Evolutionary conservation across 305 asterid genomes (phyloP).

Genomic region (Solanum hybrid): DNA sequence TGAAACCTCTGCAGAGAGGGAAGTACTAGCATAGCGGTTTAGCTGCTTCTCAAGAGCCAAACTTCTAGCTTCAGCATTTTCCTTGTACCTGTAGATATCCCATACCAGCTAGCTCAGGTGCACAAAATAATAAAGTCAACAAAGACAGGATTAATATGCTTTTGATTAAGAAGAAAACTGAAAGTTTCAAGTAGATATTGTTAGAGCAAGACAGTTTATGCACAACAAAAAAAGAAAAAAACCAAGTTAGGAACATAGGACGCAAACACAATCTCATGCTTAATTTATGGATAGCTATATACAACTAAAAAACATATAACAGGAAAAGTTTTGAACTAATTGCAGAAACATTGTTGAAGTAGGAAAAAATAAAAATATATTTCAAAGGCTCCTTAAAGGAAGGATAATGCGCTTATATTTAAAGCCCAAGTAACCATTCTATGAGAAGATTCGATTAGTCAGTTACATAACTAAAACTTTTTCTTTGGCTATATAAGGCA

Average conservation of each 20-base stretch:
- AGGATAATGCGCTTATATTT: background rate
- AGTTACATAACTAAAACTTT: background rate
- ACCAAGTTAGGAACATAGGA: background rate
- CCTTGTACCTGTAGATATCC: slow-evolving; percentile 51
- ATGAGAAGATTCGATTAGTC: background rate
- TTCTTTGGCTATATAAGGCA: background rate
- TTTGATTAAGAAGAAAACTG: background rate
- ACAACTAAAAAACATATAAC: background rate
- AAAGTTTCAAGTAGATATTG: background rate
- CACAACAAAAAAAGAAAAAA: background rate
- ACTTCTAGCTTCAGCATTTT: slow-evolving; percentile 52
- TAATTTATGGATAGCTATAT: background rate
- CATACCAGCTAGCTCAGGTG: slow-evolving; percentile 14
- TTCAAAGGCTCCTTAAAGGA: background rate
- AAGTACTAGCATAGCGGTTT: slow-evolving; percentile 68
- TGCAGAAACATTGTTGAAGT: background rate
- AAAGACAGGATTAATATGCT: background rate
- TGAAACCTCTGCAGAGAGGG: slow-evolving; percentile 81
- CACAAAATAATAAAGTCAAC: background rate
- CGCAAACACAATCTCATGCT: background rate
- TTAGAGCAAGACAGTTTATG: background rate
- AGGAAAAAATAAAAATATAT: background rate
- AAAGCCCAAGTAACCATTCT: background rate
- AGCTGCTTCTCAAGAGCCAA: slow-evolving; percentile 62
- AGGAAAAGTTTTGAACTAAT: background rate